Percentiles rank a stretch among this genome's conserved stretches.
phyloP scores from a whole-genome alignment of 139 green algal species.

The Chlorokybus atmophyticus region DNA sequence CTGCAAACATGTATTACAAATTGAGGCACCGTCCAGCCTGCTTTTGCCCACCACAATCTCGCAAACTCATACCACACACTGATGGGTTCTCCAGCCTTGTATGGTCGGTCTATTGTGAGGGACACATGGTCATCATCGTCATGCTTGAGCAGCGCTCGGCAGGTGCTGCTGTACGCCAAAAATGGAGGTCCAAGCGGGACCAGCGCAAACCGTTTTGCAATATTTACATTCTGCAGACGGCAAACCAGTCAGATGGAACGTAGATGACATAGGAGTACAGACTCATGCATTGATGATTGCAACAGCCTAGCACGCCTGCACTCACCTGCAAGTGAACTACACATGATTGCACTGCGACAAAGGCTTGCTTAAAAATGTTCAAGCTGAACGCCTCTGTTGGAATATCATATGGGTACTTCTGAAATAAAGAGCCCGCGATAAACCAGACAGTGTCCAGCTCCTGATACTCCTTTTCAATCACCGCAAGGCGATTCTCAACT shows the following conservation, averaged over 20 bases:
- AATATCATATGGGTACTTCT: conserved; percentile 68
- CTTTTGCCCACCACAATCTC: too few species aligned
- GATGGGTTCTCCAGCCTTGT: conserved; percentile 55
- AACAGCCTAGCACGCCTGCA: too few species aligned
- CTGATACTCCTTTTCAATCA: conserved; percentile 70
- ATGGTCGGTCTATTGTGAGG: conserved; percentile 52
- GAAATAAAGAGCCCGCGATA: conserved; percentile 34
- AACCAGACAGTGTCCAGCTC: conserved; percentile 87
- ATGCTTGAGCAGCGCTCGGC: conserved; percentile 58
- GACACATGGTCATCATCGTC: conserved; percentile 40
- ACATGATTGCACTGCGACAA: conserved; percentile 73
- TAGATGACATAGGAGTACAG: too few species aligned
- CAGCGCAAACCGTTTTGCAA: conserved; percentile 76
- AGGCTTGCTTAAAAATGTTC: conserved; percentile 74
- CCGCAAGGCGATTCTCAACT: conserved; percentile 15
- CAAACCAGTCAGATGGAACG: too few species aligned
- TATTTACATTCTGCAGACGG: conserved; percentile 62
- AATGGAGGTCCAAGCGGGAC: conserved; percentile 82
- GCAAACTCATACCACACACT: conserved; percentile 72
- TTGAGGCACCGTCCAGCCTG: background rate
- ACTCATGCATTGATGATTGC: too few species aligned
- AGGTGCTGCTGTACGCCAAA: conserved; percentile 63
- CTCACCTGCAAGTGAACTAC: conserved; percentile 76
- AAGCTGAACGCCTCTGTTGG: conserved; percentile 79
- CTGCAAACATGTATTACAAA: conserved; percentile 10